Conservation (phyloP, 371 early-diverging fungal species). For the Catenaria anguillulae region DNA sequence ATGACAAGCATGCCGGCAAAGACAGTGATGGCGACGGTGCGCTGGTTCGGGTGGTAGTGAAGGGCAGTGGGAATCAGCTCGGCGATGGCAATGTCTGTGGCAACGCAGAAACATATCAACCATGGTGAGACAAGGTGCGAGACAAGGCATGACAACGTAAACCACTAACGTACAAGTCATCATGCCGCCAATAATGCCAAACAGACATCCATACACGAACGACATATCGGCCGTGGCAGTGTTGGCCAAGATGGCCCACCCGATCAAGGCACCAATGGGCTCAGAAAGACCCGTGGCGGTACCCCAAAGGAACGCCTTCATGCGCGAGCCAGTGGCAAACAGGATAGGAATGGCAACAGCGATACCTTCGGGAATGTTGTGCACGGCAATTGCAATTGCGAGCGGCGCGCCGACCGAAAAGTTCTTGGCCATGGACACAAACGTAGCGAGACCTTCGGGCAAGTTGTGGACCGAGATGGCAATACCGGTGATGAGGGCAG, state of each 20-base stretch:
- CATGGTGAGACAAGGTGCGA: no score
- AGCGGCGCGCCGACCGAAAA: background rate
- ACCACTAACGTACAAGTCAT: no score
- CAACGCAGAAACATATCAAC: no score
- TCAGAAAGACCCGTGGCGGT: slow-evolving; percentile 10
- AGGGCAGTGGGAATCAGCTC: slow-evolving; percentile 12
- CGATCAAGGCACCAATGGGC: slow-evolving; percentile 10
- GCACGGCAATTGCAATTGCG: background rate
- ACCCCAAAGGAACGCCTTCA: slow-evolving; percentile 12
- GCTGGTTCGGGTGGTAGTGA: slow-evolving; percentile 3
- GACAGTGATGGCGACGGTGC: slow-evolving; percentile 2
- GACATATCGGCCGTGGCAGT: background rate
- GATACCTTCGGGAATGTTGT: background rate
- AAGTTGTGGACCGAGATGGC: slow-evolving; percentile 16
- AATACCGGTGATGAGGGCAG: slow-evolving; percentile 3
- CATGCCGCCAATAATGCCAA: slow-evolving; percentile 1
- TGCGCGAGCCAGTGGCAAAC: slow-evolving; percentile 8
- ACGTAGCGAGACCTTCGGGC: slow-evolving; percentile 10
- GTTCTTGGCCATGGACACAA: background rate
- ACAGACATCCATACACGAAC: background rate
- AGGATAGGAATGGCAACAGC: slow-evolving; percentile 11
- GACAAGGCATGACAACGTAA: no score
- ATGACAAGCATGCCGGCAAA: slow-evolving; percentile 13
- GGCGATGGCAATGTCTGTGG: slow-evolving; percentile 10
- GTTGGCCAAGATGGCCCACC: slow-evolving; percentile 7